phyloP scores from a whole-genome alignment of 2,329 filamentous ascomycete species.

The Neocucurbitaria cava region DNA sequence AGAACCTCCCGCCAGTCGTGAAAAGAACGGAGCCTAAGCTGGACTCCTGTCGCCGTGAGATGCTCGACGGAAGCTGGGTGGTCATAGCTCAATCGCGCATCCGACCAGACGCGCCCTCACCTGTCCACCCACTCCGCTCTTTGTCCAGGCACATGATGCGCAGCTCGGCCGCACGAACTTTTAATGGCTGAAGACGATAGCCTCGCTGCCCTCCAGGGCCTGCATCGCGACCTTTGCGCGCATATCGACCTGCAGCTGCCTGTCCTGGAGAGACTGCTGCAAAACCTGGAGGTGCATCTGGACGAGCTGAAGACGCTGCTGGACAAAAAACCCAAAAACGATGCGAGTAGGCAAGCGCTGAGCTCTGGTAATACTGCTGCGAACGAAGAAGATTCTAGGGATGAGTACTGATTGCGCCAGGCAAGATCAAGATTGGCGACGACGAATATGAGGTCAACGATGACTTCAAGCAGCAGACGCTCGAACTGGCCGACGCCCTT shows the following conservation, averaged over 20 bases:
- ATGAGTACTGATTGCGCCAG: conserved; percentile 54
- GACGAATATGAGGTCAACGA: conserved; percentile 82
- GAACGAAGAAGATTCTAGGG: not conserved
- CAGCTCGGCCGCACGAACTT: conserved; percentile 24
- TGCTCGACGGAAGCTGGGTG: conserved; percentile 15
- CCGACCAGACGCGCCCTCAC: conserved; percentile 22
- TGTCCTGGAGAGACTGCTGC: conserved; percentile 71
- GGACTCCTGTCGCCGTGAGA: not conserved
- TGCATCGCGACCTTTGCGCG: conserved; percentile 84
- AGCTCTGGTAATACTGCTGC: conserved; percentile 26
- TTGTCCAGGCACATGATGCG: conserved; percentile 39
- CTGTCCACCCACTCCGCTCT: conserved; percentile 4
- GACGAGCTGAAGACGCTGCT: conserved; percentile 74
- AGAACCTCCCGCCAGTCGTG: not conserved
- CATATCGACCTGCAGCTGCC: conserved; percentile 74
- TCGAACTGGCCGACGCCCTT: conserved; percentile 85
- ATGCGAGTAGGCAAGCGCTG: conserved; percentile 75
- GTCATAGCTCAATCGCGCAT: conserved; percentile 38
- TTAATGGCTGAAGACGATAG: conserved; percentile 76
- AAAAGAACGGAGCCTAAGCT: not conserved
- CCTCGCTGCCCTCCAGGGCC: conserved; percentile 78
- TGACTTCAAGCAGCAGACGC: conserved; percentile 81
- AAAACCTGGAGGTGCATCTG: conserved; percentile 70
- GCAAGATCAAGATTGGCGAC: conserved; percentile 75
- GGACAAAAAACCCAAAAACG: conserved; percentile 76